phyloP scores from a whole-genome alignment of 2,329 filamentous ascomycete species.

The Trichoderma sp. region DNA sequence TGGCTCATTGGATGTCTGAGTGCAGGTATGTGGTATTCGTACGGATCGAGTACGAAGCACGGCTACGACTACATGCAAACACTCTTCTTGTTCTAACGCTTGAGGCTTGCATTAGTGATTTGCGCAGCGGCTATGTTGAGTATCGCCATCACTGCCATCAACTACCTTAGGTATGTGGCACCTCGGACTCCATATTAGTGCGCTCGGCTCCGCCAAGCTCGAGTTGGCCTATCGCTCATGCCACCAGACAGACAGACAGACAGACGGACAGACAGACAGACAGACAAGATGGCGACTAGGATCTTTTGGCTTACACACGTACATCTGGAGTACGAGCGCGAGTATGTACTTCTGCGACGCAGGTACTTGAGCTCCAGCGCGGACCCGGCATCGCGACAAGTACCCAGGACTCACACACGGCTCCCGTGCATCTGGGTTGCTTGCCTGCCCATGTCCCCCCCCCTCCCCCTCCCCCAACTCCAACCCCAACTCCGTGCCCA shows the following conservation, averaged over 20 bases:
- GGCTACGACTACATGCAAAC: not conserved
- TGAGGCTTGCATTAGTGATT: not conserved
- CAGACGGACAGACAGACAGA: not conserved
- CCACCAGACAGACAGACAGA: not conserved
- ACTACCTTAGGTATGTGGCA: not conserved
- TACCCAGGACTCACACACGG: not conserved
- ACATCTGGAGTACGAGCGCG: constrained; percentile 2
- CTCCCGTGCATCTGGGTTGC: not conserved
- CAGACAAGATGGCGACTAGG: not conserved
- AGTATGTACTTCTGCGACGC: too few species aligned
- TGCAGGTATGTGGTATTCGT: too few species aligned
- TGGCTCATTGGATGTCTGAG: not conserved
- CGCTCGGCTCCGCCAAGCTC: constrained; percentile 10
- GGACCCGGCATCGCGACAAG: too few species aligned
- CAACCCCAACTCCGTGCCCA: constrained; percentile 11
- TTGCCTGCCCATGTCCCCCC: constrained; percentile 9
- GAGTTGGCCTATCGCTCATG: constrained; percentile 20
- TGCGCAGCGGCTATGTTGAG: not conserved
- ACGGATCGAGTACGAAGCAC: not conserved
- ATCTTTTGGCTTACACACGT: constrained; percentile 11
- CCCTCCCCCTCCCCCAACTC: constrained; percentile 9
- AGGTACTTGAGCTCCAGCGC: too few species aligned
- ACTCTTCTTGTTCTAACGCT: too few species aligned
- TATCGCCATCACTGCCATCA: not conserved
- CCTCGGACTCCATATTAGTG: constrained; percentile 6